Evolutionary conservation across 768 basidiomycete genomes (phyloP).

Genomic region (Cytidiella melzeri): DNA sequence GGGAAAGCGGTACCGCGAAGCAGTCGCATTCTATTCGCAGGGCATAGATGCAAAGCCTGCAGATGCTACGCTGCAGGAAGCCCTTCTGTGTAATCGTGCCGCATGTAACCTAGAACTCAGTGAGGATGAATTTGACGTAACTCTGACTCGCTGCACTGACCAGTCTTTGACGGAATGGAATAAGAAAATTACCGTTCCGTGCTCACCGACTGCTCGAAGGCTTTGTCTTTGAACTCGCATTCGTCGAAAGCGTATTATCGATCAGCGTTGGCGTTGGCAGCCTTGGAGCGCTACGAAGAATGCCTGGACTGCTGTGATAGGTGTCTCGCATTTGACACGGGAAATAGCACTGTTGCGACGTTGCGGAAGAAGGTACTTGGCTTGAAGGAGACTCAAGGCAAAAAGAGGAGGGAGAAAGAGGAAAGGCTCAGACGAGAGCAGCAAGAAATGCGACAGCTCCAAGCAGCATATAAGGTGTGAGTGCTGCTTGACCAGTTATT

Average conservation of each 20-base stretch:
- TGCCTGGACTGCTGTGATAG: conserved; percentile 76
- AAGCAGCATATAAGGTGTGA: conserved; percentile 60
- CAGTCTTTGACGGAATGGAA: background rate
- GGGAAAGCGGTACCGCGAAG: conserved; percentile 82
- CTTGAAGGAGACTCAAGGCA: conserved; percentile 43
- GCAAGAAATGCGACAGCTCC: conserved; percentile 48
- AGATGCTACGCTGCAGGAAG: conserved; percentile 49
- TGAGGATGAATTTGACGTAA: conserved; percentile 30
- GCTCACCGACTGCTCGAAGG: conserved; percentile 77
- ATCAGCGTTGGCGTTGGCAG: conserved; percentile 70
- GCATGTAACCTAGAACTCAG: conserved; percentile 89
- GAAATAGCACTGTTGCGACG: conserved; percentile 46
- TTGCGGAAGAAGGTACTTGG: conserved; percentile 43
- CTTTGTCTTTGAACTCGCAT: conserved; percentile 51
- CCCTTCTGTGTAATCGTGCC: conserved; percentile 82
- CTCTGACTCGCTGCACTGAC: conserved; percentile 11
- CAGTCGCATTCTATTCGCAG: conserved; percentile 84
- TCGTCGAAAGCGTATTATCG: conserved; percentile 86
- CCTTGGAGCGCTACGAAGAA: conserved; percentile 72
- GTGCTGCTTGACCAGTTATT: background rate
- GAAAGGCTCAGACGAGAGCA: conserved; percentile 44
- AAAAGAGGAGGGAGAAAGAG: conserved; percentile 42
- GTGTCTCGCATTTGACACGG: conserved; percentile 53
- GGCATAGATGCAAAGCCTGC: conserved; percentile 82
- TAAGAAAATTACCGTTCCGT: conserved; percentile 86